phyloP scores from a whole-genome alignment of 129 eudicot species.

The Lactuca saligna region DNA sequence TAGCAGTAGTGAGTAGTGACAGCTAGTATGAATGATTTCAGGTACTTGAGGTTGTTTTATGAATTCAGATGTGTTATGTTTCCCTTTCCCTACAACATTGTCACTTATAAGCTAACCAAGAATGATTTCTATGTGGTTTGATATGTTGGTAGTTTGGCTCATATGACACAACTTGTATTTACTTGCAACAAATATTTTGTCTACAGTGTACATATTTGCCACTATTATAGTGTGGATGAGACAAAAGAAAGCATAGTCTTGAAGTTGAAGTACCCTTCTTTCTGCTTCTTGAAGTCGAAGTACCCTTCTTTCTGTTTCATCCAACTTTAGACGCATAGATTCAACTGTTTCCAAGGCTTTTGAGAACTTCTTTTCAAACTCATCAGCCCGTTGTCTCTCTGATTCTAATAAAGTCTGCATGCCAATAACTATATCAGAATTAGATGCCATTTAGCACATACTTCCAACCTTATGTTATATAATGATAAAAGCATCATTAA shows the following conservation, averaged over 20 bases:
- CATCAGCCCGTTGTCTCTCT: constrained; percentile 31
- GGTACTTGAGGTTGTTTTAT: constrained; percentile 5
- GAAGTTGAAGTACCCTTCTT: constrained; percentile 66
- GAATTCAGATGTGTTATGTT: constrained; percentile 2
- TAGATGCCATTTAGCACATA: not conserved
- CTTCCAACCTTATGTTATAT: too few relatives aligned
- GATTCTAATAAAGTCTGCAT: constrained; percentile 27
- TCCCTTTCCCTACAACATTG: constrained; percentile 18
- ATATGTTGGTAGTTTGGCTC: constrained; percentile 15
- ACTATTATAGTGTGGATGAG: constrained; percentile 18
- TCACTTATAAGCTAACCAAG: constrained; percentile 18
- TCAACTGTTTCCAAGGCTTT: constrained; percentile 35
- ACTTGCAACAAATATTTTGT: constrained; percentile 29
- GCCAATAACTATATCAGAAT: not conserved
- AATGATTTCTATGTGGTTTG: constrained; percentile 17
- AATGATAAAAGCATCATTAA: too few relatives aligned
- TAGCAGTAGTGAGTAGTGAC: not conserved
- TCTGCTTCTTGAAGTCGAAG: constrained; percentile 38
- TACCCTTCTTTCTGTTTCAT: constrained; percentile 32
- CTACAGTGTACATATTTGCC: constrained; percentile 34
- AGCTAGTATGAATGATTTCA: constrained; percentile 13
- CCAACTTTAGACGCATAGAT: constrained; percentile 36
- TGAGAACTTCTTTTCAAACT: constrained; percentile 26
- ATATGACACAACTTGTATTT: constrained; percentile 19
- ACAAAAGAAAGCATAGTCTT: constrained; percentile 43